Evolutionary conservation across 139 green algal species (phyloP), one percentile per base, ranked within the genome.

Genomic region (Chlorella sp.): DNA sequence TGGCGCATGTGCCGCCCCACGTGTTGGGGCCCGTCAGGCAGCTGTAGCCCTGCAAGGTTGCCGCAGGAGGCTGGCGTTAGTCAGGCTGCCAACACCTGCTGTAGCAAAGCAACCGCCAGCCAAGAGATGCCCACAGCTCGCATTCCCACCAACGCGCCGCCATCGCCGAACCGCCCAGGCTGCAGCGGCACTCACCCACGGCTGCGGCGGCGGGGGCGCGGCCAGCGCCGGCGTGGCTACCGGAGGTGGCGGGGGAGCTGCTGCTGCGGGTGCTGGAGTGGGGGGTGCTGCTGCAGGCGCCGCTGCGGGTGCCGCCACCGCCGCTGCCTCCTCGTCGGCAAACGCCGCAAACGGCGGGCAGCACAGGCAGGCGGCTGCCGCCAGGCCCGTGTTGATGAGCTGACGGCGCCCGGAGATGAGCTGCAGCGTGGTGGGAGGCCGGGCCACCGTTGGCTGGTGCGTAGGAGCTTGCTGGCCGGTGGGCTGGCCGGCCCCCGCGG

Each of bases 321-420:
- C 51, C 51, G 51, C 51, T 16, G 51, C 51, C 51, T 60, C 73
- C 58, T 83, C 77, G 41, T 83, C 48, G 16, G 77, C 77, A 28
- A 72, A 32, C 40, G 77, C 77, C 34, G 51, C 77, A 60, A 83
- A 43, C 58, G 77, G 77, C 60, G 77, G 77, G 77, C 77, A 83
- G 77, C 77, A 83, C 30, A 73, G 60, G 77, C 77, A 83, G 22
- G 73, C 60, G 28, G 60, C 77, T 22, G 77, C 77, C 1, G 77
- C 77, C 28, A 73, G 76, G 60, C 77, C 77, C 3, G 40, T 30
- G 60, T 60, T 74, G 30, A 83, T 5, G 28, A 83, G 58, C 40
- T 73, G 40, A 3, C 77, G 60, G n/a, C 77, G 41, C 30, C 19
- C 22, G 40, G 77, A 44, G 36, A 83, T 60, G 16, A 82, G 77